phyloP scores from a whole-genome alignment of 495 filamentous ascomycete genomes.

The Xylaria acuta region DNA sequence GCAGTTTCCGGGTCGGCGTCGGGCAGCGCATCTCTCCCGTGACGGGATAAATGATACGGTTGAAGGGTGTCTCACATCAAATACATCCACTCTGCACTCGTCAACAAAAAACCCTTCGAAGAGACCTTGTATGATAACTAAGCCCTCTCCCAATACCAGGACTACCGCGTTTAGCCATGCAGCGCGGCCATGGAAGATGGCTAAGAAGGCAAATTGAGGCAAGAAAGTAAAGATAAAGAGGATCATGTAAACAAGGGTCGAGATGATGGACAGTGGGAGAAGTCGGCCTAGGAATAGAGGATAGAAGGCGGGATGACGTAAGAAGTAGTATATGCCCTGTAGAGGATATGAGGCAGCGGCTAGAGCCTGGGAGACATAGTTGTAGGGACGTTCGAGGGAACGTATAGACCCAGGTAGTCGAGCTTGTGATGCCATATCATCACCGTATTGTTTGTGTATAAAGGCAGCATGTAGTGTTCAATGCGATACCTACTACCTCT shows the following conservation, averaged over 20 bases:
- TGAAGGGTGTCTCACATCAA: slow-evolving; percentile 69
- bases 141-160: slow-evolving; percentile 81
- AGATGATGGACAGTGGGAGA: slow-evolving; percentile 73
- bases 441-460: not conserved
- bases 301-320: slow-evolving; percentile 66
- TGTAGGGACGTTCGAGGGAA: slow-evolving; percentile 36
- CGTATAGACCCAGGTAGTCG: slow-evolving; percentile 29
- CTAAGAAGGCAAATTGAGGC: slow-evolving; percentile 80
- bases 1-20: not conserved
- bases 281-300: slow-evolving; percentile 74
- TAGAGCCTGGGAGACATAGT: slow-evolving; percentile 41
- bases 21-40: not conserved
- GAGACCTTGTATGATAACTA: slow-evolving; percentile 77
- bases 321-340: slow-evolving; percentile 79
- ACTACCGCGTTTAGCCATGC: slow-evolving; percentile 77
- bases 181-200: slow-evolving; percentile 84
- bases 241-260: slow-evolving; percentile 70
- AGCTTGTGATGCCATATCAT: slow-evolving; percentile 37
- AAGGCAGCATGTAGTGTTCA: not conserved
- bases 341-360: slow-evolving; percentile 45
- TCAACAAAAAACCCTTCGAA: slow-evolving; percentile 83
- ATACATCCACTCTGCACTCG: slow-evolving; percentile 86
- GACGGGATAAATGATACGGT: not conserved
- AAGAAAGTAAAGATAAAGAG: slow-evolving; percentile 90
- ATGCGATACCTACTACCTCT: not conserved